Evolutionary conservation across 768 basidiomycete species (phyloP).

Genomic region (Steccherinum ochraceum): DNA sequence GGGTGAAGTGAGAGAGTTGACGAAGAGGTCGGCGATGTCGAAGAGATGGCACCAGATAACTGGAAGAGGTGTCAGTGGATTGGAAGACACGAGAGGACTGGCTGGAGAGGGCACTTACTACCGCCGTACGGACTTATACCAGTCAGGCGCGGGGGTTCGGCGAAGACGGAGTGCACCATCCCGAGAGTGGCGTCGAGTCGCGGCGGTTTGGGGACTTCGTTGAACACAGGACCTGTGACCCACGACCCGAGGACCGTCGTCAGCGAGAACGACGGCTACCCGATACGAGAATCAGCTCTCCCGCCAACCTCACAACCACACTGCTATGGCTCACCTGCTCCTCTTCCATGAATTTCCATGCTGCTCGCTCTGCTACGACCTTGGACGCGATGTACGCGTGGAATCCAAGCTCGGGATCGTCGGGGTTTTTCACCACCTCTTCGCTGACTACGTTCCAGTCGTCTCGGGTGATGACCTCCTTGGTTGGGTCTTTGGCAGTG

Average conservation of each 20-base stretch:
- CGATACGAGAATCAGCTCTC: no score
- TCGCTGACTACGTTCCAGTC: constrained; percentile 1
- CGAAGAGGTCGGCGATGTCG: constrained; percentile 2
- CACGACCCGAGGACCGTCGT: background rate
- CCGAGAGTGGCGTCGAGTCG: background rate
- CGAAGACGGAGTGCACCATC: background rate
- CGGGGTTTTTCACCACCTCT: background rate
- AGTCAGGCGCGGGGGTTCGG: background rate
- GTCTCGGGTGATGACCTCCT: background rate
- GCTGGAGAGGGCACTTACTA: background rate
- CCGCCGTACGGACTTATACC: background rate
- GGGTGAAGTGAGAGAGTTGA: background rate
- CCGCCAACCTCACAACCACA: no score
- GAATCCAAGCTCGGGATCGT: background rate
- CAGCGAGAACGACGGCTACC: background rate
- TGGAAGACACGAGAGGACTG: no score
- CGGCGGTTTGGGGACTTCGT: background rate
- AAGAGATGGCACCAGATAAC: background rate
- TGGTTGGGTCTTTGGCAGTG: background rate
- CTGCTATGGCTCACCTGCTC: background rate
- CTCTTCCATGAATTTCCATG: background rate
- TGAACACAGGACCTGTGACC: constrained; percentile 1
- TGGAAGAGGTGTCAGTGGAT: no score
- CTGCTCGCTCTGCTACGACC: background rate
- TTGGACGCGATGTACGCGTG: background rate